Conservation (phyloP, 139 green algal genomes). For the Tetratostichococcus sp. region DNA sequence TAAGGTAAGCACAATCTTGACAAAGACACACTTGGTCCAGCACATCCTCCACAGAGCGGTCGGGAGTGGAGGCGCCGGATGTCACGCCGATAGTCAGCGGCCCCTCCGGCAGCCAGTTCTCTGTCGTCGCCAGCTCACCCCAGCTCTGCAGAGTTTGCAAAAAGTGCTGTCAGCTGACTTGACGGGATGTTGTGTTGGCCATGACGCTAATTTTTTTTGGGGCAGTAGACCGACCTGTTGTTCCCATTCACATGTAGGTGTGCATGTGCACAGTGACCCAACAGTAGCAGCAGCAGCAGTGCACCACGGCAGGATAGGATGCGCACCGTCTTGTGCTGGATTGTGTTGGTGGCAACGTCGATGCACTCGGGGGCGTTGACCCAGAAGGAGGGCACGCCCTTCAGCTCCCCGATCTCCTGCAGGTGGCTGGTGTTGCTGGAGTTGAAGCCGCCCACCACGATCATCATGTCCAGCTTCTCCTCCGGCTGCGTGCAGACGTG, state of each 20-base stretch:
- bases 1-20: background rate
- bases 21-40: constrained; percentile 40
- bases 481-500: constrained; percentile 22
- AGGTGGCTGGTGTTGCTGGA: constrained; percentile 96
- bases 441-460: constrained; percentile 99
- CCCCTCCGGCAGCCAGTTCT: constrained; percentile 76
- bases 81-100: constrained; percentile 88
- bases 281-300: no score
- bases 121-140: constrained; percentile 35
- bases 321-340: constrained; percentile 66
- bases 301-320: no score
- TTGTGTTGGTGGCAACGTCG: constrained; percentile 76
- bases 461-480: constrained; percentile 84
- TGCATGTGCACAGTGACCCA: no score
- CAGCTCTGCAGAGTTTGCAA: background rate
- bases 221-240: no score
- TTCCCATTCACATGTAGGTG: no score
- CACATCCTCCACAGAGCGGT: constrained; percentile 77
- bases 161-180: no score
- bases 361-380: constrained; percentile 83
- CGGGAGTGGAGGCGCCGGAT: constrained; percentile 77
- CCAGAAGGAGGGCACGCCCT: constrained; percentile 90
- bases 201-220: no score
- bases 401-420: constrained; percentile 91
- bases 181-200: no score